phyloP scores from a whole-genome alignment of 2,329 filamentous ascomycete genomes.

The Epicoccum nigrum region DNA sequence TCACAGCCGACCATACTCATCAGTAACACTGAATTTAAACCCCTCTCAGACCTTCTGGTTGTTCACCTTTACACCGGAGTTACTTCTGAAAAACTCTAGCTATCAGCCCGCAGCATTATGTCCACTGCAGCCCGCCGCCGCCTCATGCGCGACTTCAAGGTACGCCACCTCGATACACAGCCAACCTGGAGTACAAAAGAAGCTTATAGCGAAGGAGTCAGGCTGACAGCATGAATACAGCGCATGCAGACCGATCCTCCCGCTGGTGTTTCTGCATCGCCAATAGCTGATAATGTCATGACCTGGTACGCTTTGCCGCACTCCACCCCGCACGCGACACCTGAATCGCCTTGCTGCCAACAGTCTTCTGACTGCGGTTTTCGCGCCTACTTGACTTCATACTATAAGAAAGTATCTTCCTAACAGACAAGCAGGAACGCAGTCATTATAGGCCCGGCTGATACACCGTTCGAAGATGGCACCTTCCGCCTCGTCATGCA shows the following conservation, averaged over 20 bases:
- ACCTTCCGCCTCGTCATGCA: conserved; percentile 98
- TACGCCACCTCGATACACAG: conserved; percentile 52
- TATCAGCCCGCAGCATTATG: conserved; percentile 57
- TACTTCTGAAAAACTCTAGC: background rate
- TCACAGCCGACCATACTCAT: conserved; percentile 1
- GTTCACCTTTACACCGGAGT: background rate
- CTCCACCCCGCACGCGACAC: conserved; percentile 40
- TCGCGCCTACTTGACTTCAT: background rate
- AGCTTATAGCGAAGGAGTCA: background rate
- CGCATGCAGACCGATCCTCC: conserved; percentile 99
- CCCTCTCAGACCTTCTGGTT: background rate
- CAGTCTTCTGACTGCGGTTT: background rate
- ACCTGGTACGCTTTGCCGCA: conserved; percentile 70
- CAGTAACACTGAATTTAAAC: background rate
- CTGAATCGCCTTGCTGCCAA: background rate
- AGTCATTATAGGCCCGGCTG: conserved; percentile 94
- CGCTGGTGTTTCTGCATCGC: conserved; percentile 93
- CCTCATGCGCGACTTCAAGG: conserved; percentile 99
- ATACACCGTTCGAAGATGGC: conserved; percentile 97
- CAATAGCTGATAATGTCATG: conserved; percentile 96
- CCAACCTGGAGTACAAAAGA: background rate
- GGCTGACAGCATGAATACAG: conserved; percentile 54
- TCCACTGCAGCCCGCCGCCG: conserved; percentile 94
- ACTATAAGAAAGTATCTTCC: conserved; percentile 1
- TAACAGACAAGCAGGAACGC: conserved; percentile 75